phyloP scores from a whole-genome alignment of 176 grass and related monocot species.

The Pontederia crassipes region DNA sequence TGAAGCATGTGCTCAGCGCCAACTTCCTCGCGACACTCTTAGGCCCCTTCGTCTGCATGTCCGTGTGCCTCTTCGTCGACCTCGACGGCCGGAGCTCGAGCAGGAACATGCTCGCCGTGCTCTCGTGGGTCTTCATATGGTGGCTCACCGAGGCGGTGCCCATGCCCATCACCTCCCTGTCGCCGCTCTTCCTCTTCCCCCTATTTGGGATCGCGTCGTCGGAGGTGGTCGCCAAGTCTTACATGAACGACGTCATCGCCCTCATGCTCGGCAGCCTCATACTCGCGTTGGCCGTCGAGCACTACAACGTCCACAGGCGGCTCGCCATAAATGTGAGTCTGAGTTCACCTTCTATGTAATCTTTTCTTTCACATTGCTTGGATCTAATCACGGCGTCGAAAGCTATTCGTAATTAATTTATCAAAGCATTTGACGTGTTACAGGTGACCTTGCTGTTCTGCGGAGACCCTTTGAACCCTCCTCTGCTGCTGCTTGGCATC shows the following conservation, averaged over 20 bases:
- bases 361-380: too few relatives aligned
- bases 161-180: conserved; percentile 13
- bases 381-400: too few relatives aligned
- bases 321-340: conserved; percentile 4
- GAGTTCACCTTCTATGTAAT: too few relatives aligned
- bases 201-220: conserved; percentile 10
- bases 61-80: background rate
- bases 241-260: conserved; percentile 20
- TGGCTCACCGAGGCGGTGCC: conserved; percentile 15
- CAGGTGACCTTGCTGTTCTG: conserved; percentile 64
- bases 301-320: conserved; percentile 15
- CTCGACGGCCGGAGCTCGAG: background rate
- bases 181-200: conserved; percentile 19
- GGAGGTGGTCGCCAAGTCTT: conserved; percentile 3
- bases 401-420: too few relatives aligned
- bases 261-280: conserved; percentile 23
- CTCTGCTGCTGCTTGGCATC: conserved; percentile 62
- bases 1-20: background rate
- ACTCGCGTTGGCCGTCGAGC: conserved; percentile 13
- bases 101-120: background rate
- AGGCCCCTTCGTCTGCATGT: background rate
- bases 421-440: background rate
- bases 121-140: conserved; percentile 14
- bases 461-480: conserved; percentile 62
- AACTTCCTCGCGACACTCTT: background rate